phyloP scores from a whole-genome alignment of 345 rosid species.

The Jatropha curcas region DNA sequence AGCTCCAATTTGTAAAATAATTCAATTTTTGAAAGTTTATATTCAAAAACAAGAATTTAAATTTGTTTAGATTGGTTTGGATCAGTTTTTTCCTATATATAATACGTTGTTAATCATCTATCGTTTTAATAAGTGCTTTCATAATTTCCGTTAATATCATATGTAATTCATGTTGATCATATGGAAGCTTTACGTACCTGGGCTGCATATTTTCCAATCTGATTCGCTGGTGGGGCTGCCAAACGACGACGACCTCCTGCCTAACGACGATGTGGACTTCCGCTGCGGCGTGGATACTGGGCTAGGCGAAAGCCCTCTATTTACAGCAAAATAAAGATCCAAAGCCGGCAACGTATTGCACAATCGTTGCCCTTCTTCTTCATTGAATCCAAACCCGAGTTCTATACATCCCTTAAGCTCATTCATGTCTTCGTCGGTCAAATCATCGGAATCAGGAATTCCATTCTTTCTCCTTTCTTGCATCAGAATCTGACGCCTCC shows the following conservation, averaged over 20 bases:
- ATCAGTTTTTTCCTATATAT: too few relatives aligned
- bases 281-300: conserved; percentile 64
- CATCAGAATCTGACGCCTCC: conserved; percentile 61
- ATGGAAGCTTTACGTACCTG: conserved; percentile 43
- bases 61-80: too few relatives aligned
- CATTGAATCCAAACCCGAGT: conserved; percentile 92
- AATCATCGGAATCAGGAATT: conserved; percentile 35
- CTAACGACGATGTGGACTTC: conserved; percentile 41
- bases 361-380: conserved; percentile 68
- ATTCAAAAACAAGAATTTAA: too few relatives aligned
- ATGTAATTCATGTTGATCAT: background rate
- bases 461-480: conserved; percentile 44
- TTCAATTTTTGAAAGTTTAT: too few relatives aligned
- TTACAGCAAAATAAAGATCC: conserved; percentile 87
- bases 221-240: conserved; percentile 65
- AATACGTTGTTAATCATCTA: too few relatives aligned
- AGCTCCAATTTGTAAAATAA: too few relatives aligned
- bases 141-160: too few relatives aligned
- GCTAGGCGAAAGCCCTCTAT: conserved; percentile 69
- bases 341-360: conserved; percentile 83
- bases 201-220: conserved; percentile 73
- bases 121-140: too few relatives aligned
- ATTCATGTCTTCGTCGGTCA: conserved; percentile 78
- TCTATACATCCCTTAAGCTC: conserved; percentile 94
- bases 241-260: conserved; percentile 58